Evolutionary conservation across 768 basidiomycete species (phyloP).

Genomic region (Lactifluus hygrophoroides): DNA sequence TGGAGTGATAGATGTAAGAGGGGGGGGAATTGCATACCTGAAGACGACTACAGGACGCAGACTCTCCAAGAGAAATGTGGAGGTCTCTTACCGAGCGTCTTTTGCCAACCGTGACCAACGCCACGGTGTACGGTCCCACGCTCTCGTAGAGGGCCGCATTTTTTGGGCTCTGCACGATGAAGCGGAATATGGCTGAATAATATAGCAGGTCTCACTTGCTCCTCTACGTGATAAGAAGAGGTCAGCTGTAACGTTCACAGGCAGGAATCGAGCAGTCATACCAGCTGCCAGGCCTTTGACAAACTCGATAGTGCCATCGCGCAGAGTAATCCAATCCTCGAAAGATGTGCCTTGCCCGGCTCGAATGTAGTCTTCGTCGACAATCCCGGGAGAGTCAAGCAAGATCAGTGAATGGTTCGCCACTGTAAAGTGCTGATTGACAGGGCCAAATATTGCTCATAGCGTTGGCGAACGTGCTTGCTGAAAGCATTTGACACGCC

Average conservation of each 20-base stretch:
- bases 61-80: constrained; percentile 57
- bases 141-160: constrained; percentile 74
- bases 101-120: constrained; percentile 76
- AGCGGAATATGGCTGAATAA: constrained; percentile 85
- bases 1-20: neutral
- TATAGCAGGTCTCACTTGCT: constrained; percentile 41
- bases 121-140: constrained; percentile 61
- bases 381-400: constrained; percentile 68
- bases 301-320: constrained; percentile 51
- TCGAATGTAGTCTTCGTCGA: constrained; percentile 73
- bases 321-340: constrained; percentile 46
- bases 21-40: constrained; percentile 41
- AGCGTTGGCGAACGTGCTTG: constrained; percentile 45
- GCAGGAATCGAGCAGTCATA: neutral
- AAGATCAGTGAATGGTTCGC: constrained; percentile 66
- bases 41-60: constrained; percentile 64
- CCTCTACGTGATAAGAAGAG: constrained; percentile 5
- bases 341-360: constrained; percentile 42
- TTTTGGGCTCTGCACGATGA: constrained; percentile 59
- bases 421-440: constrained; percentile 53
- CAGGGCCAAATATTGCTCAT: constrained; percentile 50
- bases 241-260: neutral
- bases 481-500: constrained; percentile 13
- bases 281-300: constrained; percentile 39
- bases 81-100: constrained; percentile 73